Evolutionary conservation across 108 stramenopile species (phyloP).

Genomic region (Skeletonema potamos): DNA sequence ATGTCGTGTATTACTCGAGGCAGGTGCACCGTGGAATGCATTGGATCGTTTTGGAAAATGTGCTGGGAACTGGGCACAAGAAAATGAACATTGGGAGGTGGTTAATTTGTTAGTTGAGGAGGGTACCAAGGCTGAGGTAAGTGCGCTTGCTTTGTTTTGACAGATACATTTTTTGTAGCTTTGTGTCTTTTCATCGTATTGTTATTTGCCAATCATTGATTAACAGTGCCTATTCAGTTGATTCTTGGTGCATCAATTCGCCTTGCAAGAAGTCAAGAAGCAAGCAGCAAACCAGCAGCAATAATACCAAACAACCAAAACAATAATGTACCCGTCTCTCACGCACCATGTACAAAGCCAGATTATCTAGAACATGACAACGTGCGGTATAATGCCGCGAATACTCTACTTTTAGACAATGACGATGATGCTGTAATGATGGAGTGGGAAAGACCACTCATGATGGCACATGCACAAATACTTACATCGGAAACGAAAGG

Average conservation of each 20-base stretch:
- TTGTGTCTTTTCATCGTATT: too few species aligned
- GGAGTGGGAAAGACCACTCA: slow-evolving; percentile 96
- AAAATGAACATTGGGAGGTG: slow-evolving; percentile 71
- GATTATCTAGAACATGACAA: slow-evolving; percentile 68
- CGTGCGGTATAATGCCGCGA: slow-evolving; percentile 61
- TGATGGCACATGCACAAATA: slow-evolving; percentile 89
- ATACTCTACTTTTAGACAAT: slow-evolving; percentile 62
- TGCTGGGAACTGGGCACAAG: slow-evolving; percentile 90
- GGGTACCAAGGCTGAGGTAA: slow-evolving; percentile 66
- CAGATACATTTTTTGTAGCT: too few species aligned
- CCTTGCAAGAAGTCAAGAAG: slow-evolving; percentile 14
- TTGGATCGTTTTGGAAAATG: slow-evolving; percentile 78
- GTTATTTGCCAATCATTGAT: too few species aligned
- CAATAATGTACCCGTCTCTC: slow-evolving; percentile 26
- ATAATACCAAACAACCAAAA: not conserved
- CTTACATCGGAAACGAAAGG: slow-evolving; percentile 26
- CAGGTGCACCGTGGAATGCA: slow-evolving; percentile 93
- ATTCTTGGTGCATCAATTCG: slow-evolving; percentile 76
- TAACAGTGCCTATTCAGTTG: slow-evolving; percentile 41
- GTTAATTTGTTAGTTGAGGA: slow-evolving; percentile 83
- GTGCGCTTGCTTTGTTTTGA: too few species aligned
- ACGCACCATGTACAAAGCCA: slow-evolving; percentile 79
- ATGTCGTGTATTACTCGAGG: slow-evolving; percentile 52
- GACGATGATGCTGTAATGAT: slow-evolving; percentile 96
- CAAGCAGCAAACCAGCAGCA: not conserved